Base-by-base conservation (phyloP, 169 alveolate genomes). In the Cryptosporidium muris region DNA sequence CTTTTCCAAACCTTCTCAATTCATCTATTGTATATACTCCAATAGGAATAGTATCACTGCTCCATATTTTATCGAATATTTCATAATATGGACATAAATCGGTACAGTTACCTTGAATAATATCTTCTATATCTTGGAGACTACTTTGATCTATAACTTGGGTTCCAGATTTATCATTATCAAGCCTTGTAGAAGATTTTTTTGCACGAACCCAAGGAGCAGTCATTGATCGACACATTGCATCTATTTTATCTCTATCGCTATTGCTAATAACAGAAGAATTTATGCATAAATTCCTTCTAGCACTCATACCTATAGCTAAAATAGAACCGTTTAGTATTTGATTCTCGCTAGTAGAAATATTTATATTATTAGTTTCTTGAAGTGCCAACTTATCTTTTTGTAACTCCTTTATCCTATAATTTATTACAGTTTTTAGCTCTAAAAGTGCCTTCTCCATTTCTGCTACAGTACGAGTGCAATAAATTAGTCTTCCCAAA, bases 381-480 rank as follows among this genome's bases (percentile, higher is more conserved):
- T 49, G 8, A 9, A 49, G 12, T 9, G 54, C 8, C 8, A 63
- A 25, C 63, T 63, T 90, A 92, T 90, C 90, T 66, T 66, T 88
- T 64, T 81, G 95, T 74, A 80, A 62, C 60, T 68, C 93, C 42
- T 64, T 66, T 12, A 89, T 82, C 51, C 96, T 90, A 65, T 95
- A 95, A 42, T 91, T 93, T 1, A 95, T 89, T 9, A 97, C 98
- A 54, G 90, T 90, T 82, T 93, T 94, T 42, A 97, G 92, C 88
- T 97, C 99, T 64, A 94, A 91, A 3, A 98, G 94, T 6, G 99
- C 97, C 81, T 98, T 97, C 82, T 97, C 99, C 99, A 98, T 98
- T 91, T 98, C 99, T 3, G 98, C 99, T 2, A 98, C 97, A 34
- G 99, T 96, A 25, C 98, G 93, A 40, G 98, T 95, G 88, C 98